Base-by-base conservation (phyloP, 768 basidiomycete genomes). In the Tylopilus rubrobrunneus region DNA sequence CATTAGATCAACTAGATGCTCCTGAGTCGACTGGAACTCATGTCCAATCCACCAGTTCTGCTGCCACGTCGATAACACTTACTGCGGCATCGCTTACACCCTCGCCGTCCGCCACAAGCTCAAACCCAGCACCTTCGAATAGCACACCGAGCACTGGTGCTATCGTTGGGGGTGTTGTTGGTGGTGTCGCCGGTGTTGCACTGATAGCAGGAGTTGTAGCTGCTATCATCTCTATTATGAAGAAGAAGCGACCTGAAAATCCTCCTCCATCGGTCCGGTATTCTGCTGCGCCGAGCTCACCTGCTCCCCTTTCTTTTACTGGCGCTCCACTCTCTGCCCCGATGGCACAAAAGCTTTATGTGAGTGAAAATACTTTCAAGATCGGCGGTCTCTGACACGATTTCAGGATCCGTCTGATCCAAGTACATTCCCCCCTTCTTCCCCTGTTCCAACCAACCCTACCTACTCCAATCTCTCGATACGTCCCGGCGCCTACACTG, bases 141-240 rank as follows among this genome's bases (percentile, higher is more conserved):
- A 34, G 34, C 34, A 15, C 11, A 34, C 14, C 34, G 9, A 34
- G 14, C 12, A 34, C 34, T 34, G 34, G 12, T 4, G 34, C 34
- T 14, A 34, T 34, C 12, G 34, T 34, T 9, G 34, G 34, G 5
- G 34, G 34, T 9, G 44, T 45, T n/a, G 44, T 45, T 8, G 44
- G 44, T 10, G 28, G 44, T 31, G 44, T 45, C 0, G 28, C 27
- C 9, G 44, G 44, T 17, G 53, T 80, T 19, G 77, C 73, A 9
- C 56, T 78, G 41, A 66, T 84, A 12, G 74, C 61, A 7, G 36
- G 36, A 17, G 36, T 37, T 5, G 76, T 65, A 1, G 56, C 59
- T 6, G 41, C 67, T 8, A 59, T 76, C 47, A 83, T 78, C 73
- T 73, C 76, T 57, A 56, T 68, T 29, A 62, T 58, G 37, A 65